These are phyloP conservation scores for Pleurotus eryngii DNA, from an alignment of 768 basidiomycete species.

Conservation along the genomic window DNA sequence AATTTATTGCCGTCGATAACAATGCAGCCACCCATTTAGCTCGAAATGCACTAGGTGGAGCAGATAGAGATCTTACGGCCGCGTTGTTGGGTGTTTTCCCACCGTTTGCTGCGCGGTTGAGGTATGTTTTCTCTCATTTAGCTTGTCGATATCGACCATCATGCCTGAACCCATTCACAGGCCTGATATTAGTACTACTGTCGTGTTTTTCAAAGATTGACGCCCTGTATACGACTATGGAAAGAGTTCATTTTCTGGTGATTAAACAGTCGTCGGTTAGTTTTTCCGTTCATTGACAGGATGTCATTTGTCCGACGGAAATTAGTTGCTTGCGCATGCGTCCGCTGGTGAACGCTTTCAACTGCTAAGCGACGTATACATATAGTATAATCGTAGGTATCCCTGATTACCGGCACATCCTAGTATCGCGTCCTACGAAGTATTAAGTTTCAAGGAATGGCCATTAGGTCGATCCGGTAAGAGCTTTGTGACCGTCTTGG, in stretches of 20 bases:
- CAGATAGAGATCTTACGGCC: constrained; percentile 36
- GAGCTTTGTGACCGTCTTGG: not conserved
- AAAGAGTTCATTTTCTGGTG: too few species aligned
- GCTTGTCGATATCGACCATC: not conserved
- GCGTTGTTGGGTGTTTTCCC: constrained; percentile 36
- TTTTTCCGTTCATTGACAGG: too few species aligned
- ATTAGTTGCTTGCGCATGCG: too few species aligned
- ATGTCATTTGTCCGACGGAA: too few species aligned
- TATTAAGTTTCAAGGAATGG: too few species aligned
- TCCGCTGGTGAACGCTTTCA: too few species aligned
- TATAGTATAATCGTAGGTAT: too few species aligned
- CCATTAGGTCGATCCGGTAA: not conserved
- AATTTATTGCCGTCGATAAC: constrained; percentile 36
- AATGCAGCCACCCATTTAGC: constrained; percentile 50
- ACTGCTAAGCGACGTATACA: too few species aligned
- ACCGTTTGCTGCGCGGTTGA: constrained; percentile 33
- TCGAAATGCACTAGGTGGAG: constrained; percentile 54
- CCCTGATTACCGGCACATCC: too few species aligned
- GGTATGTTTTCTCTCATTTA: constrained; percentile 24
- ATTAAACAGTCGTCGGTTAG: not conserved
- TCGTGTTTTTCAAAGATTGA: constrained; percentile 10
- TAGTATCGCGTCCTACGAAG: too few species aligned
- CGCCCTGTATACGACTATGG: too few species aligned
- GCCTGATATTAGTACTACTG: constrained; percentile 10
- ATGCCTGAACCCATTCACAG: not conserved